Evolutionary conservation across 2,329 filamentous ascomycete genomes (phyloP).

Genomic region (Arthroderma sp.): DNA sequence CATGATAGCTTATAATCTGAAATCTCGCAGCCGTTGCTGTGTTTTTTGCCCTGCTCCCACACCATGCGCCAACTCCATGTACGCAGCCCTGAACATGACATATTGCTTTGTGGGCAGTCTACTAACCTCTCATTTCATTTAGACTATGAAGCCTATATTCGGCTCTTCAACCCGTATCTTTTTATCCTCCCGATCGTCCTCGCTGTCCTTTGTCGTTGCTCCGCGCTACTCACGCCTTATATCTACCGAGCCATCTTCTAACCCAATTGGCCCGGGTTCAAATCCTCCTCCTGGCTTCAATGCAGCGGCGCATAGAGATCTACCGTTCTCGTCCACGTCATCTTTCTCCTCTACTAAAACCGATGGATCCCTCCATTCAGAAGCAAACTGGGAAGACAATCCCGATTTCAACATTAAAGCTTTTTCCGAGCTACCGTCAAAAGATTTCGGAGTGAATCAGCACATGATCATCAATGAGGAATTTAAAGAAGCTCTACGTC

Average conservation of each 20-base stretch:
- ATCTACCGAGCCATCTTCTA: constrained; percentile 18
- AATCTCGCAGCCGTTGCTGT: constrained; percentile 10
- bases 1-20: constrained; percentile 6
- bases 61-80: constrained; percentile 10
- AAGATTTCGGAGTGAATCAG: constrained; percentile 85
- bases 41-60: neutral
- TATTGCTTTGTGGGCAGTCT: neutral
- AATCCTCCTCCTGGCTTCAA: constrained; percentile 9
- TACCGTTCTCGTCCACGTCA: constrained; percentile 8
- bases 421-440: constrained; percentile 63
- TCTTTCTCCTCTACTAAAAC: constrained; percentile 11
- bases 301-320: constrained; percentile 11
- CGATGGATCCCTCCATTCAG: constrained; percentile 17
- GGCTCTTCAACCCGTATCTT: constrained; percentile 14
- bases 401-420: constrained; percentile 57
- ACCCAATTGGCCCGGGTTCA: constrained; percentile 7
- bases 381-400: constrained; percentile 61
- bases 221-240: constrained; percentile 16
- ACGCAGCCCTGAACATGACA: neutral
- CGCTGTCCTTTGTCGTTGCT: constrained; percentile 6
- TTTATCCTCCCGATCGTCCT: constrained; percentile 11
- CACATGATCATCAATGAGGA: constrained; percentile 93
- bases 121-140: neutral
- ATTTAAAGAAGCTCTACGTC: constrained; percentile 78
- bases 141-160: constrained; percentile 7